A percentile compares a stretch with the other conserved stretches of the same genome.
These are phyloP conservation scores for Irpex lacteus DNA, from an alignment of 1,284 basidiomycete genomes.

Conservation along the genomic window DNA sequence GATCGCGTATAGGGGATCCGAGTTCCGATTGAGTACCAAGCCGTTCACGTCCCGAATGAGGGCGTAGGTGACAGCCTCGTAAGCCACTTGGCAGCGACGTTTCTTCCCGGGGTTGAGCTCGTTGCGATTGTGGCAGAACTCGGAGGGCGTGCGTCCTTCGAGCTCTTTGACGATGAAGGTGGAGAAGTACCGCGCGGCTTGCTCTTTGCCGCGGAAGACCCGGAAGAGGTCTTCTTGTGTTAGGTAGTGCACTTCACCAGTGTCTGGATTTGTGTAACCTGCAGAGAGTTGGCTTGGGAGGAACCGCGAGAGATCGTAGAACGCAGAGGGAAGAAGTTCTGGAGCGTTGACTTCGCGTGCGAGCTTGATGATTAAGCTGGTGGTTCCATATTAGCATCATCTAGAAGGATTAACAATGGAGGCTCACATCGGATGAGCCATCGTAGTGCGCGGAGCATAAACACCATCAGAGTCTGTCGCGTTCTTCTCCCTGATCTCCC, in stretches of 20 bases:
- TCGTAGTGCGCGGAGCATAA: constrained; percentile 48
- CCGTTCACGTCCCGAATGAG: constrained; percentile 69
- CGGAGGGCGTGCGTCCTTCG: constrained; percentile 54
- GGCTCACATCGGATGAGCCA: constrained; percentile 67
- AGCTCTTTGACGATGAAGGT: constrained; percentile 70
- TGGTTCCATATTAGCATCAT: constrained; percentile 29
- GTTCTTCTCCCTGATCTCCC: constrained; percentile 61
- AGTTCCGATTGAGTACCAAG: constrained; percentile 59
- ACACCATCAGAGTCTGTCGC: constrained; percentile 45
- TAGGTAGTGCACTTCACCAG: constrained; percentile 33
- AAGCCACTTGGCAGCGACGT: constrained; percentile 62
- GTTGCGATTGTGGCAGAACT: constrained; percentile 45
- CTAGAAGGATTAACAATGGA: not conserved
- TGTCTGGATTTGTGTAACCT: constrained; percentile 29
- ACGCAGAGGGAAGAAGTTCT: constrained; percentile 44
- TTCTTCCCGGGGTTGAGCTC: constrained; percentile 41
- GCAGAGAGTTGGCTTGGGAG: constrained; percentile 39
- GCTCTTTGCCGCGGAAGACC: constrained; percentile 65
- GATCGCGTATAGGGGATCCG: constrained; percentile 68
- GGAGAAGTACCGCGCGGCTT: constrained; percentile 66
- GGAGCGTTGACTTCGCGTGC: constrained; percentile 37
- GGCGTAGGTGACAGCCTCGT: constrained; percentile 68
- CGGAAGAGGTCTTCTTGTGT: constrained; percentile 51
- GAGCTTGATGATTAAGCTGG: constrained; percentile 42
- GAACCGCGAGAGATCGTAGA: constrained; percentile 51